Evolutionary conservation across 2,329 filamentous ascomycete species (phyloP), one percentile per base, ranked within the genome.

Genomic region (Sordariomycetes sp.): DNA sequence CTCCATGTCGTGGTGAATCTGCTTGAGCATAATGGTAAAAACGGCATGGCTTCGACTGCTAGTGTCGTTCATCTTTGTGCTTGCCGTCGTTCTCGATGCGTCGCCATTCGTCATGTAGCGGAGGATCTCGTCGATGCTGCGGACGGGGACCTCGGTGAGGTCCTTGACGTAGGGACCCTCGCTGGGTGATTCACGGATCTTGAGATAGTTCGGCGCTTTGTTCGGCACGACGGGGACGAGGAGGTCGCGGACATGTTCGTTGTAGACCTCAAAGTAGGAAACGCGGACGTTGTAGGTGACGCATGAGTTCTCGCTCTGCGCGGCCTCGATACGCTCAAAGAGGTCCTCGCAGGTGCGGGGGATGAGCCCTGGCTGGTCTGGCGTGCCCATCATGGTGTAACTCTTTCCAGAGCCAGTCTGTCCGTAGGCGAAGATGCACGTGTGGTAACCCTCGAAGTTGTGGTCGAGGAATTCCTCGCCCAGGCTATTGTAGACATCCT

Each of bases 1-100:
- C 34, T 87, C 82, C 63, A 95, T 82, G 48, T 95, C 90, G 60
- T 96, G 90, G 53, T 95, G 88, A 44, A 98, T 98, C 59, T 96
- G 92, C 63, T 94, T 95, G 38, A 98, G 71, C 64, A 94, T 92
- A 47, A 98, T 92, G 19, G 92, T 98, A 58, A 98, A 98, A 38
- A 98, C 92, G 7, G 92, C 87, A 53, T 98, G 92, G 43, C 87
- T 94, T 55, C 92, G 84, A 42, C 86, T 94, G 35, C 86, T 94
- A 3, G 90, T 96, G 58, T 98, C 92, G 60, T 98, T 98, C 92
- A 98, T 98, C 64, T 95, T 96, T 39, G 92, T 98, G 53, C 85
- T 87, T 11, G 92, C 92, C 15, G 77, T 82, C 1, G 92, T 96
- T 31, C 92, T 80, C 38, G 84, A 94, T 43, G 73, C 66, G 57